Conservation (phyloP, 192 early-diverging fungal genomes). For the Endogone sp. region DNA sequence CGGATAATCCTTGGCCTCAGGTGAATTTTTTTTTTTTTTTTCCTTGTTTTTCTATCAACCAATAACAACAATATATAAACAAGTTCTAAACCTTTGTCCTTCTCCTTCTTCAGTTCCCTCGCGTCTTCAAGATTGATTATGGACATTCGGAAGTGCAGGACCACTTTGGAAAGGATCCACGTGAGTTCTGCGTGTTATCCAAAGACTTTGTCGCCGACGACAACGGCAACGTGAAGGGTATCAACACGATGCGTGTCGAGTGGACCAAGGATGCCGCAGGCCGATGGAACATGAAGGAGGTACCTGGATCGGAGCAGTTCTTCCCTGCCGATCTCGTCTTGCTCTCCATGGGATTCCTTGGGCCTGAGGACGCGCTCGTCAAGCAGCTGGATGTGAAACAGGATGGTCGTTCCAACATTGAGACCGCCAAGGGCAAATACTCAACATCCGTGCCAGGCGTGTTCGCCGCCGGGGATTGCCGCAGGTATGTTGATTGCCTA, state of each 20-base stretch:
- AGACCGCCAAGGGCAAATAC: constrained; percentile 75
- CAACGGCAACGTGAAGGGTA: constrained; percentile 77
- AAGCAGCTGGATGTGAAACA: constrained; percentile 78
- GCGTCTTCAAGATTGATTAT: constrained; percentile 94
- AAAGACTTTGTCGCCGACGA: constrained; percentile 91
- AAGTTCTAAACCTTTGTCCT: no score
- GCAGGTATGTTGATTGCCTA: constrained; percentile 23
- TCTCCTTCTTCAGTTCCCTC: no score
- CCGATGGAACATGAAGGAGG: constrained; percentile 87
- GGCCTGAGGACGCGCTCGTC: constrained; percentile 82
- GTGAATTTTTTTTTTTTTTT: no score
- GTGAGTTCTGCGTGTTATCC: constrained; percentile 92
- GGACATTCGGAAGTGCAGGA: constrained; percentile 89
- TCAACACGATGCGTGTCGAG: constrained; percentile 94
- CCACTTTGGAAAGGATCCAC: constrained; percentile 92
- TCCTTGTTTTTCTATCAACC: no score
- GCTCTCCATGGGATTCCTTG: constrained; percentile 94
- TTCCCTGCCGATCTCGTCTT: constrained; percentile 90
- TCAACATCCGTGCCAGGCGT: constrained; percentile 74
- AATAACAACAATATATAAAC: no score
- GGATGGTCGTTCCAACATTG: constrained; percentile 75
- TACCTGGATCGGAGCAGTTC: constrained; percentile 79
- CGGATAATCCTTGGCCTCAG: constrained; percentile 98
- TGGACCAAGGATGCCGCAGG: constrained; percentile 82
- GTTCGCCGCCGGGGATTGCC: constrained; percentile 97